Percentiles rank a stretch among this genome's conserved stretches.
phyloP scores from a whole-genome alignment of 495 filamentous ascomycete genomes.

The Aspergillus cavernicola region DNA sequence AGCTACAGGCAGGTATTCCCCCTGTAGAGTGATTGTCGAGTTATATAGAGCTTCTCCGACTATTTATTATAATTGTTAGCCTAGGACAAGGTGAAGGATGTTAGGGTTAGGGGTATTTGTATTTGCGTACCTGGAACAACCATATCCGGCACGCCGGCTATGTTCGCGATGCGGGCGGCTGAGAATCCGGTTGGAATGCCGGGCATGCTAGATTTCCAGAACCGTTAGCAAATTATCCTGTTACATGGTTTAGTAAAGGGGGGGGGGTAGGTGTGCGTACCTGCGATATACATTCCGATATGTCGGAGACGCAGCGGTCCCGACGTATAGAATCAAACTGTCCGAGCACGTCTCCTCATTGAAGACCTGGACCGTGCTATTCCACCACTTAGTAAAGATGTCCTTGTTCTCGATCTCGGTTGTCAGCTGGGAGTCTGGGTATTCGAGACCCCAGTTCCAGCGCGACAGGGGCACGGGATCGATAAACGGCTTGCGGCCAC shows the following conservation, averaged over 20 bases:
- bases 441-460: constrained; percentile 51
- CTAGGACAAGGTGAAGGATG: background rate
- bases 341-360: constrained; percentile 6
- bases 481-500: constrained; percentile 49
- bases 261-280: background rate
- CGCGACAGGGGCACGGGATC: constrained; percentile 48
- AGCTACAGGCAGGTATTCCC: constrained; percentile 9
- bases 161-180: background rate
- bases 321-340: constrained; percentile 10
- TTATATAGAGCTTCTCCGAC: constrained; percentile 9
- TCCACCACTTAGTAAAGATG: constrained; percentile 48
- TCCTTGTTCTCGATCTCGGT: constrained; percentile 43
- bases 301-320: background rate
- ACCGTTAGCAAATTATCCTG: background rate
- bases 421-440: constrained; percentile 31
- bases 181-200: background rate
- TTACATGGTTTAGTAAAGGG: background rate
- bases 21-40: constrained; percentile 4
- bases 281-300: constrained; percentile 7
- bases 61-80: background rate
- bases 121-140: constrained; percentile 6
- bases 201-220: background rate
- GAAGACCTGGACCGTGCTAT: background rate
- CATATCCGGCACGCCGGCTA: constrained; percentile 10
- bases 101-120: background rate